Conservation (phyloP, 768 basidiomycete genomes). For the Tylopilus cervinicoccineus region DNA sequence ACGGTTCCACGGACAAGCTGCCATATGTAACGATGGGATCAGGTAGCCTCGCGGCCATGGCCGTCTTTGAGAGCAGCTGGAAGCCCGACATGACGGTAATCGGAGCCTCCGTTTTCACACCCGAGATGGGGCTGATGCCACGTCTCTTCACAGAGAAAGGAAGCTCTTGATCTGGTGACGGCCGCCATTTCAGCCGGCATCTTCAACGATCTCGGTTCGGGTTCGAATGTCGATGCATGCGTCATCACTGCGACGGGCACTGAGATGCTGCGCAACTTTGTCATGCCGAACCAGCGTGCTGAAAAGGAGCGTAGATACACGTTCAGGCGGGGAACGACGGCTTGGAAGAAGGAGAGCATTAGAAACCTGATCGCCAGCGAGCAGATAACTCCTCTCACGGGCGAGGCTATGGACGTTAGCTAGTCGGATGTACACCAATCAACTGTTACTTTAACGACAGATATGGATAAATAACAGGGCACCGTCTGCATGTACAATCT, state of each 20-base stretch:
- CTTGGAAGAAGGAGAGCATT: slow-evolving; percentile 79
- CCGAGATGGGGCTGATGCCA: slow-evolving; percentile 1
- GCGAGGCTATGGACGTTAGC: slow-evolving; percentile 82
- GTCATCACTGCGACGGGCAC: slow-evolving; percentile 84
- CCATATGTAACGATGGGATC: slow-evolving; percentile 99
- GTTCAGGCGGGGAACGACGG: slow-evolving; percentile 86
- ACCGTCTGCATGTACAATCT: slow-evolving; percentile 17
- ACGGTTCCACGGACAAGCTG: slow-evolving; percentile 97
- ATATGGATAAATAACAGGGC: slow-evolving; percentile 10
- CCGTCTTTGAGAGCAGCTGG: slow-evolving; percentile 91
- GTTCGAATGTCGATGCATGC: slow-evolving; percentile 97
- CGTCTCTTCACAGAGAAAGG: slow-evolving; percentile 51
- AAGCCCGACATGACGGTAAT: slow-evolving; percentile 74
- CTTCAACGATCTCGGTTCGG: slow-evolving; percentile 98
- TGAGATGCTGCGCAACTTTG: slow-evolving; percentile 92
- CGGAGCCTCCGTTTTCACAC: background rate
- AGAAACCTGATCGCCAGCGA: slow-evolving; percentile 70
- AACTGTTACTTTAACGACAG: background rate
- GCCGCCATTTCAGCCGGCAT: slow-evolving; percentile 92
- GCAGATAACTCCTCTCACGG: slow-evolving; percentile 50
- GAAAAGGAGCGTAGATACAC: slow-evolving; percentile 65
- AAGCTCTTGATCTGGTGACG: slow-evolving; percentile 79
- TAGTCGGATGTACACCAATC: slow-evolving; percentile 31
- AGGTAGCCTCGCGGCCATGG: slow-evolving; percentile 96
- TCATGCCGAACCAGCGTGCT: slow-evolving; percentile 84